Evolutionary conservation across 176 grass and related monocot genomes (phyloP).

Genomic region (Oryza nivara): DNA sequence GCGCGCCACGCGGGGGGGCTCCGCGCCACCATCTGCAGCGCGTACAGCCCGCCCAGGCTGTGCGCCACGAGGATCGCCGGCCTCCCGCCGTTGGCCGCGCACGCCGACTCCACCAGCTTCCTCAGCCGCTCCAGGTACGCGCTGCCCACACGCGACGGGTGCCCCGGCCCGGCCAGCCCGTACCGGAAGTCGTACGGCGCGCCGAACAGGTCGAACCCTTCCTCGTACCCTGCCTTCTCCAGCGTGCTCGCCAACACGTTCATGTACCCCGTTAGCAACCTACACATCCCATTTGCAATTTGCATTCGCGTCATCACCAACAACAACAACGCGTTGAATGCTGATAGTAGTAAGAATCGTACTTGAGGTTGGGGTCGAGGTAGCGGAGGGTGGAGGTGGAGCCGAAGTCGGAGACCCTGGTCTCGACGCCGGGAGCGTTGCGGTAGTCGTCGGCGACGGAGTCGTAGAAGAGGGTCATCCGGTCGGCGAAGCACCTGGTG

Average conservation of each 20-base stretch:
- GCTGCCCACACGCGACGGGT: conserved; percentile 60
- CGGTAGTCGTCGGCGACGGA: conserved; percentile 64
- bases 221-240: conserved; percentile 75
- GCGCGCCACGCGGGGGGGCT: conserved; percentile 49
- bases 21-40: conserved; percentile 72
- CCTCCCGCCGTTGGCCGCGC: conserved; percentile 49
- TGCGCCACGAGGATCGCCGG: conserved; percentile 74
- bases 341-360: too few relatives aligned
- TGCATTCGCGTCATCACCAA: background rate
- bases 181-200: conserved; percentile 93
- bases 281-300: background rate
- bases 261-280: conserved; percentile 77
- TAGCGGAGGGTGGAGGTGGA: conserved; percentile 65
- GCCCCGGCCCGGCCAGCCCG: conserved; percentile 64
- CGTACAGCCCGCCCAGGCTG: conserved; percentile 75
- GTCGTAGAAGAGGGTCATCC: conserved; percentile 65
- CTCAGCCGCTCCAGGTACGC: conserved; percentile 62
- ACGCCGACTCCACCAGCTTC: conserved; percentile 60
- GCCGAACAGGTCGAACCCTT: conserved; percentile 64
- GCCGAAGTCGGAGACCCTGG: conserved; percentile 65
- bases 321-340: too few relatives aligned
- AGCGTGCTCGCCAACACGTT: conserved; percentile 56
- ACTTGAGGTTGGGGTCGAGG: conserved; percentile 80
- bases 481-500: conserved; percentile 81
- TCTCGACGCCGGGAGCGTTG: conserved; percentile 75